These are phyloP conservation scores for Coprinopsis strossmayeri DNA, from an alignment of 768 basidiomycete genomes.

Conservation along the genomic window DNA sequence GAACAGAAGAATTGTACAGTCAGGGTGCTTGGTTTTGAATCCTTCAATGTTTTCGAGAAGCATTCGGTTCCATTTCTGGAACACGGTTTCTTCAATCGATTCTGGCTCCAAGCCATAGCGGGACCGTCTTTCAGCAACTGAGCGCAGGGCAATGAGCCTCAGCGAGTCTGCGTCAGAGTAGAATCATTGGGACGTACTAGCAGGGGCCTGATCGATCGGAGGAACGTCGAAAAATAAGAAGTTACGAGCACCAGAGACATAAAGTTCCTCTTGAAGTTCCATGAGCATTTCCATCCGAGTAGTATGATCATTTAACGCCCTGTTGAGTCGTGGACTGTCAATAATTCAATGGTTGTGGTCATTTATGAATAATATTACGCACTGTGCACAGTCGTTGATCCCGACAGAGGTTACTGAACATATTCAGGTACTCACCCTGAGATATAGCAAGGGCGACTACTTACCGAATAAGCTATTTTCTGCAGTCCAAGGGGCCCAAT, in stretches of 20 bases:
- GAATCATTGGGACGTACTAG: constrained; percentile 20
- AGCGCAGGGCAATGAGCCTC: background rate
- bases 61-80: constrained; percentile 38
- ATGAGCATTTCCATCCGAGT: constrained; percentile 30
- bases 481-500: constrained; percentile 34
- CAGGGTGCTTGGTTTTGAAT: constrained; percentile 35
- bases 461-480: constrained; percentile 42
- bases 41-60: constrained; percentile 24
- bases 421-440: background rate
- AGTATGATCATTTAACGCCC: constrained; percentile 12
- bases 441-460: constrained; percentile 7
- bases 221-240: constrained; percentile 60
- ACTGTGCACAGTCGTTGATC: constrained; percentile 64
- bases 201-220: constrained; percentile 45
- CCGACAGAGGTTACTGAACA: constrained; percentile 56
- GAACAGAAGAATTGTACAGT: constrained; percentile 41
- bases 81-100: constrained; percentile 4
- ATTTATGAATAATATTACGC: too few relatives aligned
- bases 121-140: background rate
- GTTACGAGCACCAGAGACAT: constrained; percentile 41
- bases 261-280: constrained; percentile 39
- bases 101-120: background rate
- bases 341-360: too few relatives aligned
- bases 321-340: too few relatives aligned
- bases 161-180: background rate